Conservation (phyloP, 768 basidiomycete genomes). For the Panaeolus papilionaceus region DNA sequence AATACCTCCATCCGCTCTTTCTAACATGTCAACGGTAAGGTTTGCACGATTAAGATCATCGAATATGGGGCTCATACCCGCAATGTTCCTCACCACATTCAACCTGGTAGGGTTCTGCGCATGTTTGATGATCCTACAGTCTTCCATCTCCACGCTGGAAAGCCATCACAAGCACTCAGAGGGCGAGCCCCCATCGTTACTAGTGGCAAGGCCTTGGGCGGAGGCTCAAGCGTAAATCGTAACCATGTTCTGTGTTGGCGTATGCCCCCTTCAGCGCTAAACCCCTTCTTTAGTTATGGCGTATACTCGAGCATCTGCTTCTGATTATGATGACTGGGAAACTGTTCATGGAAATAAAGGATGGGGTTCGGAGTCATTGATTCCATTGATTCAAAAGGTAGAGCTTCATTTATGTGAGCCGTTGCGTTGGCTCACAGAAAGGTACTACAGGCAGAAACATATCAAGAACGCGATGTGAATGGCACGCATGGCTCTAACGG, state of each 20-base stretch:
- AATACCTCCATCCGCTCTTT: neutral
- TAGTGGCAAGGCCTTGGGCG: slow-evolving; percentile 60
- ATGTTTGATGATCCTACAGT: slow-evolving; percentile 45
- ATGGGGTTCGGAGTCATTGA: slow-evolving; percentile 62
- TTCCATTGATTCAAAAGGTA: slow-evolving; percentile 67
- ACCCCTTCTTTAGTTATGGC: slow-evolving; percentile 43
- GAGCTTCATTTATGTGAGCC: neutral
- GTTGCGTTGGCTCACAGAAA: neutral
- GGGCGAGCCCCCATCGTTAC: slow-evolving; percentile 53
- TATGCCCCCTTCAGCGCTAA: neutral
- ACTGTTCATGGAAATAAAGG: slow-evolving; percentile 54
- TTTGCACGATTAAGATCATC: slow-evolving; percentile 42
- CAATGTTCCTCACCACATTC: slow-evolving; percentile 51
- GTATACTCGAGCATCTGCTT: slow-evolving; percentile 64
- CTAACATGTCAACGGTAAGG: neutral
- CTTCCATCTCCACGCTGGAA: slow-evolving; percentile 40
- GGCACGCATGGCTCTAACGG: slow-evolving; percentile 57
- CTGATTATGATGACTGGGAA: slow-evolving; percentile 74
- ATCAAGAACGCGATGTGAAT: slow-evolving; percentile 34
- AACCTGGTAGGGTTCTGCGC: slow-evolving; percentile 56
- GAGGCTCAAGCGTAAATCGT: slow-evolving; percentile 71
- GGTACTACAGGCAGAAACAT: slow-evolving; percentile 47
- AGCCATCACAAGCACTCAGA: slow-evolving; percentile 46
- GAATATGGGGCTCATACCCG: slow-evolving; percentile 63
- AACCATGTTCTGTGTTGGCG: slow-evolving; percentile 20